These are phyloP conservation scores for Gryganskiella cystojenkinii DNA, from an alignment of 192 early-diverging fungal genomes.

Conservation along the genomic window DNA sequence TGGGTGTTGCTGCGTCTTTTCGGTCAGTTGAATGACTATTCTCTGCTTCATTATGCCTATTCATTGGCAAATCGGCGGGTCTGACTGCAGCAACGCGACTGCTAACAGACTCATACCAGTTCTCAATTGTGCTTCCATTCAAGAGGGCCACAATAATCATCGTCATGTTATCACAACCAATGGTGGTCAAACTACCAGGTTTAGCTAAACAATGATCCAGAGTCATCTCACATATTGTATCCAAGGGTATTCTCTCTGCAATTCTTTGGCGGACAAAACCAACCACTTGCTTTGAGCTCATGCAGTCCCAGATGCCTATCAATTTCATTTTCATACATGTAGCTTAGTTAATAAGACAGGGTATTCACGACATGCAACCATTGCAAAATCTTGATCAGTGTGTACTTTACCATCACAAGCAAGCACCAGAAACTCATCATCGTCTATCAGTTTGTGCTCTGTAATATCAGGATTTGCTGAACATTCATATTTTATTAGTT, in stretches of 20 bases:
- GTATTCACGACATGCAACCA: too few relatives aligned
- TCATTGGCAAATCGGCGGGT: too few relatives aligned
- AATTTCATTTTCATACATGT: neutral
- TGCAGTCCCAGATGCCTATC: slow-evolving; percentile 97
- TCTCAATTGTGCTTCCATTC: slow-evolving; percentile 76
- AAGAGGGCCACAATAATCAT: slow-evolving; percentile 90
- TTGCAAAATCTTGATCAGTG: too few relatives aligned
- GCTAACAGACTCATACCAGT: slow-evolving; percentile 76
- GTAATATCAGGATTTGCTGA: slow-evolving; percentile 87
- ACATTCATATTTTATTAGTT: too few relatives aligned
- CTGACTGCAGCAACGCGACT: slow-evolving; percentile 22
- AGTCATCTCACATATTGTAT: slow-evolving; percentile 82
- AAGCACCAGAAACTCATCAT: slow-evolving; percentile 93
- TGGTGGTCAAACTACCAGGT: slow-evolving; percentile 85
- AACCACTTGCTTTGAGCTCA: slow-evolving; percentile 90
- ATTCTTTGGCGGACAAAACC: slow-evolving; percentile 79
- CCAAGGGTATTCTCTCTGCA: slow-evolving; percentile 38
- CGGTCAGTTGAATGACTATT: too few relatives aligned
- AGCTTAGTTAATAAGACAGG: neutral
- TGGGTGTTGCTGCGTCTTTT: too few relatives aligned
- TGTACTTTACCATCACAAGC: slow-evolving; percentile 95
- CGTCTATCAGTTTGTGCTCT: slow-evolving; percentile 64
- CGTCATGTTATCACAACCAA: slow-evolving; percentile 99
- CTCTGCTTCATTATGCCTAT: too few relatives aligned
- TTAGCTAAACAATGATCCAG: slow-evolving; percentile 94